Base-by-base conservation (phyloP, 2,329 filamentous ascomycete genomes). In the Pestalotiopsis sp. region DNA sequence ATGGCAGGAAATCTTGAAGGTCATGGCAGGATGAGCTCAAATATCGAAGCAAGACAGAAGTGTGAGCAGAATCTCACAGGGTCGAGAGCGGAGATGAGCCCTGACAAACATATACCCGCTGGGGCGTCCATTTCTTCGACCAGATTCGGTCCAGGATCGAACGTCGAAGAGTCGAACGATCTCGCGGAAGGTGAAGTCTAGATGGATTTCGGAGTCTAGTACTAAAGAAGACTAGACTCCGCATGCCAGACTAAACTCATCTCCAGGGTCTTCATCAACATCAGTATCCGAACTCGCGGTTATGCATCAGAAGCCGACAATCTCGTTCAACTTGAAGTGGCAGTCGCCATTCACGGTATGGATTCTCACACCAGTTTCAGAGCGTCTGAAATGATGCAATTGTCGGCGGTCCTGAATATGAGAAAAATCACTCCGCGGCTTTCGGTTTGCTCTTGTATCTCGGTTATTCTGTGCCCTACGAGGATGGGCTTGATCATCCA, bases 1-100 rank as follows among this genome's bases (percentile, higher is more conserved):
- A 12, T 80, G 78, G 78, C 72, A 76, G 27, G 69, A 69, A 5
- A 68, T 76, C 31, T 39, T 75, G 25, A 57, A 20, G n/a, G 49
- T 64, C 25, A 56, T 57, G 64, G 25, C 64, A 20, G 41, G 23
- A n/a, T 66, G 45, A 52, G 45, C 45, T 52, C 45, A 23, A 2
- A 52, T 23, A 20, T 20, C 6, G 4, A 52, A 14, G 3, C 17
- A 23, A 9, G 14, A n/a, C 17, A 17, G 45, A 52, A 9, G 23
- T 52, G 20, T 52, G 20, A 52, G 45, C 45, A 20, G n/a, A 3
- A 23, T 20, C 45, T 52, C 9, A 9, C 45, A 52, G 45, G 17
- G 45, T n/a, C 11, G 45, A n/a, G 17, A 23, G 45, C 45, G 45
- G 17, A n/a, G 20, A 52, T n/a, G 45, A 52, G 45, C 45, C n/a